These are phyloP conservation scores for Prunus mongolica DNA, from an alignment of 306 rosid species.

Conservation along the genomic window DNA sequence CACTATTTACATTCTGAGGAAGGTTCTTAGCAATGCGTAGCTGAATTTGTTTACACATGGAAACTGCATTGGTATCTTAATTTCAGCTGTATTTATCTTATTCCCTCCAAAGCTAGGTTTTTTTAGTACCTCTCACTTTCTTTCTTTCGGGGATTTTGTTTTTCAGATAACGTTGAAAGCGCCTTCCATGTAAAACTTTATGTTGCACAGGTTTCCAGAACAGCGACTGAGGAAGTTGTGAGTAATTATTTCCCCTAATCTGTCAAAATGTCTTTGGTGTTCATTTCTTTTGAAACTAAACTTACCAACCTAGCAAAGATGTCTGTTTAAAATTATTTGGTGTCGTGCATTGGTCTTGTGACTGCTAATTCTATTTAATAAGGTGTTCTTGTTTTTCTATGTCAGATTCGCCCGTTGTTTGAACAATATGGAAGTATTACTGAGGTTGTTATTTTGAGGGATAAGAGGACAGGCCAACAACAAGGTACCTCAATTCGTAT, in stretches of 20 bases:
- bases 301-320: neutral
- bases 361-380: conserved; percentile 1
- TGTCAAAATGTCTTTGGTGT: neutral
- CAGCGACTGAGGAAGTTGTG: conserved; percentile 59
- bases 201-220: conserved; percentile 75
- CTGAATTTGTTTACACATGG: neutral
- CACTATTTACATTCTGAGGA: neutral
- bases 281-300: neutral
- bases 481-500: conserved; percentile 50
- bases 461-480: conserved; percentile 66
- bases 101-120: neutral
- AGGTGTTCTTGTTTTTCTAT: conserved; percentile 9
- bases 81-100: neutral
- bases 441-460: conserved; percentile 70
- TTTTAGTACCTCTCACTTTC: neutral
- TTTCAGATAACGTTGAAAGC: conserved; percentile 49
- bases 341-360: neutral
- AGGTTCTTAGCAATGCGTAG: neutral
- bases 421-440: conserved; percentile 66
- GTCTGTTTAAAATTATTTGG: neutral
- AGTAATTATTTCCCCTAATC: conserved; percentile 24
- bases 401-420: conserved; percentile 66
- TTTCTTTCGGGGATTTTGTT: neutral
- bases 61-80: neutral
- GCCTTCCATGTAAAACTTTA: conserved; percentile 52